A percentile compares a stretch with the other conserved stretches of the same genome.
Conservation (phyloP, 2,329 filamentous ascomycete genomes). For the Aspergillus sp. region DNA sequence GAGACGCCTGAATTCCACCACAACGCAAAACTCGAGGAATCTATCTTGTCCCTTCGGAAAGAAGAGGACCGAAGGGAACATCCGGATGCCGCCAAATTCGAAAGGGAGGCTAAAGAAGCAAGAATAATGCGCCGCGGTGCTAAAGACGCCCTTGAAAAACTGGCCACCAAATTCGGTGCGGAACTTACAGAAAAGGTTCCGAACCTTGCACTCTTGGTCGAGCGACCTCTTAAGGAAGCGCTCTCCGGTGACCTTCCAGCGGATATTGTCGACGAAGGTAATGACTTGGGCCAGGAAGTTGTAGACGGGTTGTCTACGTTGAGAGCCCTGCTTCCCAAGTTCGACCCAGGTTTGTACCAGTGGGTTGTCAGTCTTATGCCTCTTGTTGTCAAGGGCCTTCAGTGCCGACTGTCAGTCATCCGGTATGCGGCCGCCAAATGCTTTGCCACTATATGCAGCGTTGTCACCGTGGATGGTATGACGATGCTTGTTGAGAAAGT, state of each 20-base stretch:
- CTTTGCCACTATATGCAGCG: conserved; percentile 93
- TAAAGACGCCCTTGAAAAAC: conserved; percentile 87
- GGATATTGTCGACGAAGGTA: conserved; percentile 71
- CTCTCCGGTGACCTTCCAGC: conserved; percentile 71
- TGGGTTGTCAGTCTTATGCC: conserved; percentile 85
- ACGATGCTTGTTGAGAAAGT: conserved; percentile 93
- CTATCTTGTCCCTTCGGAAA: conserved; percentile 90
- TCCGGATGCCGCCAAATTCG: conserved; percentile 84
- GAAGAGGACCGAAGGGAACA: conserved; percentile 96
- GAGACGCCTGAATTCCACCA: conserved; percentile 94
- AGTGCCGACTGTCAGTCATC: conserved; percentile 86
- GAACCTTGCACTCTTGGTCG: conserved; percentile 76
- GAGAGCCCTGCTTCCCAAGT: conserved; percentile 87
- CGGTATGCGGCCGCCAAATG: conserved; percentile 97
- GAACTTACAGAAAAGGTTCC: conserved; percentile 80
- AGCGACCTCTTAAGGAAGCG: conserved; percentile 72
- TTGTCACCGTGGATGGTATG: conserved; percentile 93
- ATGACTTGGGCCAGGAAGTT: conserved; percentile 81
- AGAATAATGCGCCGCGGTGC: conserved; percentile 88
- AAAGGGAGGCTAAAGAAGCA: conserved; percentile 82
- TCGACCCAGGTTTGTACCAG: conserved; percentile 70
- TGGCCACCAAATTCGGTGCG: conserved; percentile 76
- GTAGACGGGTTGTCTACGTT: conserved; percentile 93
- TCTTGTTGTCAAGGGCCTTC: conserved; percentile 80
- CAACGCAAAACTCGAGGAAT: conserved; percentile 73